Base-by-base conservation (phyloP, 108 stramenopile species). In the Bacterosira constricta region DNA sequence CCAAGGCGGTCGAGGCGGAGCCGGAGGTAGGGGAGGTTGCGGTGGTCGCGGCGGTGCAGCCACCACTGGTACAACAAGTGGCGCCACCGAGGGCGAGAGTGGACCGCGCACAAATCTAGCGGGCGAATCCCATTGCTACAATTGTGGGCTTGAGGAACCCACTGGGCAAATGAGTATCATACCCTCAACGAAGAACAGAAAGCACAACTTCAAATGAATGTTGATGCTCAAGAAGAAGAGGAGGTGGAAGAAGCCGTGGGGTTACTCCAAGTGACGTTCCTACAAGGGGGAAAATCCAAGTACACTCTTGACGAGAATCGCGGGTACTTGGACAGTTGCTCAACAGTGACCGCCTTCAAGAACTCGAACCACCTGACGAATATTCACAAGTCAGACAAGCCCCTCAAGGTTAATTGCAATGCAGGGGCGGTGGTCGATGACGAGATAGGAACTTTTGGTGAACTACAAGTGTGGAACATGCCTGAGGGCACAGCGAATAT, bases 401-500 rank as follows among this genome's bases (percentile, higher is more conserved):
- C 47, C 1, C 8, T 76, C 2, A 47, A 17, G 29, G 37, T 31
- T 25, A 39, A 76, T 27, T 41, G 58, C 66, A 76, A 76, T 17
- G 66, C 65, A 23, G 72, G 72, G n/a, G 53, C 25, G 2, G 18
- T 2, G 3, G 1, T 3, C 25, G 36, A 23, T 21, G 21, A 46
- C 26, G 23, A 50, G 34, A 3, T 1, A 9, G 75, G 75, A 47
- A 25, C 13, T 4, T 42, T 58, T 3, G 66, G 66, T 12, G 42
- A 21, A 8, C 46, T 66, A 38, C 15, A 76, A 10, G 56, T 68
- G 3, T 76, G 75, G 75, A 9, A 57, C n/a, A 34, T 53, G 29
- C 30, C 29, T 31, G 23, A 30, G 4, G 75, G 61, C 13, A 69
- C 69, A n/a, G 75, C 66, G 1, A 77, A 69, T 20, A 69, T 77